Percentiles rank a stretch among this genome's conserved stretches.
These are phyloP conservation scores for Xylaria sp. DNA, from an alignment of 2,329 filamentous ascomycete species.

Conservation along the genomic window DNA sequence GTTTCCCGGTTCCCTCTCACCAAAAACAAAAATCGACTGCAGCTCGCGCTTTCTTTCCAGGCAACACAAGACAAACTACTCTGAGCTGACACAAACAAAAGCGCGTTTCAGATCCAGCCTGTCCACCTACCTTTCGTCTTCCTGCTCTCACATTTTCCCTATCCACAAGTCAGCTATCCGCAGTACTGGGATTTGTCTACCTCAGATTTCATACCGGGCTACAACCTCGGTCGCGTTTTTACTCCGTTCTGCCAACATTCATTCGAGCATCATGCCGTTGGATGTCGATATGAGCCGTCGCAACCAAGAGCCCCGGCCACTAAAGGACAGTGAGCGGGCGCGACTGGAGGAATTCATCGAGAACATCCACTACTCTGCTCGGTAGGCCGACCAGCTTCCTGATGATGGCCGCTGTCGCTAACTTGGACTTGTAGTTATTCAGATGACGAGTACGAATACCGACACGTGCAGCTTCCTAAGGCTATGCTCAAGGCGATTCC, in stretches of 20 bases:
- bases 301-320: slow-evolving; percentile 84
- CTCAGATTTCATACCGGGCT: not conserved
- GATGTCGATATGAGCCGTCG: slow-evolving; percentile 86
- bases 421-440: slow-evolving; percentile 74
- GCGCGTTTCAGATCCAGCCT: slow-evolving; percentile 14
- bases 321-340: slow-evolving; percentile 83
- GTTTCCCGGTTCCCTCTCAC: slow-evolving; percentile 15
- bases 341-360: slow-evolving; percentile 92
- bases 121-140: slow-evolving; percentile 17
- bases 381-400: slow-evolving; percentile 64
- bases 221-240: not conserved
- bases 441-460: slow-evolving; percentile 93
- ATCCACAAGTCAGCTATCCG: not conserved
- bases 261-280: slow-evolving; percentile 48
- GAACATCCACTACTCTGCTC: slow-evolving; percentile 92
- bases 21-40: slow-evolving; percentile 2
- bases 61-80: slow-evolving; percentile 16
- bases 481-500: slow-evolving; percentile 98
- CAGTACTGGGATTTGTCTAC: slow-evolving; percentile 1
- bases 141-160: not conserved
- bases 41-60: slow-evolving; percentile 25
- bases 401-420: slow-evolving; percentile 14
- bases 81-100: slow-evolving; percentile 27
- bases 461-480: slow-evolving; percentile 97
- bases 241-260: not conserved